phyloP scores from a whole-genome alignment of 768 basidiomycete species.

The Leccinum aurantiacum region DNA sequence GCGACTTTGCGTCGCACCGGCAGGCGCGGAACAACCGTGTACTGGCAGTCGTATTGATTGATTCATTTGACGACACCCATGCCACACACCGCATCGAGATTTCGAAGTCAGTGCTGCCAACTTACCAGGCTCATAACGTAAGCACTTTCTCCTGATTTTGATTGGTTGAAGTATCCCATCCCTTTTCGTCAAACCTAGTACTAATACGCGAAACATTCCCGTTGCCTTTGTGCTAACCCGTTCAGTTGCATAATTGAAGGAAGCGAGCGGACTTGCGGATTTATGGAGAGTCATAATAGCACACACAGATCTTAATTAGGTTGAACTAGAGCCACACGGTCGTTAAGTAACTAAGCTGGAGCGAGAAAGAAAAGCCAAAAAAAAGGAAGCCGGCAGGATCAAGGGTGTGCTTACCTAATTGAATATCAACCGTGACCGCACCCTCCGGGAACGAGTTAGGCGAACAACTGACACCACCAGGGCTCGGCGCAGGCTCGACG shows the following conservation, averaged over 20 bases:
- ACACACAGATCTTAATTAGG: slow-evolving; percentile 13
- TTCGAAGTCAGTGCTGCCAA: slow-evolving; percentile 12
- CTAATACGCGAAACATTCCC: not conserved
- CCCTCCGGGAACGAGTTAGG: slow-evolving; percentile 13
- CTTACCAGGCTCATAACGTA: not conserved
- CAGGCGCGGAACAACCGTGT: slow-evolving; percentile 22
- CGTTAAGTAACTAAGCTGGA: slow-evolving; percentile 18
- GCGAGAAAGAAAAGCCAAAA: slow-evolving; percentile 21
- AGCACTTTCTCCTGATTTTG: not conserved
- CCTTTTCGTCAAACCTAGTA: not conserved
- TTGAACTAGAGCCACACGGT: slow-evolving; percentile 8
- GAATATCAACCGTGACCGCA: slow-evolving; percentile 7
- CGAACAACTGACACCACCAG: slow-evolving; percentile 19
- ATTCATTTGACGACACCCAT: slow-evolving; percentile 18
- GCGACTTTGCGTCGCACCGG: slow-evolving; percentile 23
- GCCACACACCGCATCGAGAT: slow-evolving; percentile 21
- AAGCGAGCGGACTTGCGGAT: slow-evolving; percentile 17
- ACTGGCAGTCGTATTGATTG: slow-evolving; percentile 21
- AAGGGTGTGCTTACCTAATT: slow-evolving; percentile 24
- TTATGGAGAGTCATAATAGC: slow-evolving; percentile 11
- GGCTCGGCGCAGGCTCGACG: slow-evolving; percentile 26
- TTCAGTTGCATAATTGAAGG: slow-evolving; percentile 5
- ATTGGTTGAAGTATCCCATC: not conserved
- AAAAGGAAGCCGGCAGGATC: slow-evolving; percentile 23
- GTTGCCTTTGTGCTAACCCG: not conserved